These are phyloP conservation scores for Urtica urens DNA, from an alignment of 306 rosid genomes.

Conservation along the genomic window DNA sequence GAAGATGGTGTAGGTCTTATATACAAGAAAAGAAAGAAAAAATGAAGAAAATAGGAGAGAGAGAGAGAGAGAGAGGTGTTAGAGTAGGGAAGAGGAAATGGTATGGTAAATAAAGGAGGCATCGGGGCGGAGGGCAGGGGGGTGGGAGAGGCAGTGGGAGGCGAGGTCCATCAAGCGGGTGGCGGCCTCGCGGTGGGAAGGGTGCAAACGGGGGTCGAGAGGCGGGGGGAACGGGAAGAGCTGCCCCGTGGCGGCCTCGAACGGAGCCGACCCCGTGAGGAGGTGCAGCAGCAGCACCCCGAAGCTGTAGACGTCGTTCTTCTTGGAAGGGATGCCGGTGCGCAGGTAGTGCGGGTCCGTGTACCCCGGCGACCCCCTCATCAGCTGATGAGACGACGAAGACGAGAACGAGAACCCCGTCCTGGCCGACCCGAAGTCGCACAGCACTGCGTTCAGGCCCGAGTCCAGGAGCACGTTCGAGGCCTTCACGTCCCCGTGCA, in stretches of 20 bases:
- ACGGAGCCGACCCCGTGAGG: conserved; percentile 31
- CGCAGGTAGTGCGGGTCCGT: conserved; percentile 40
- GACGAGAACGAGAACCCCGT: conserved; percentile 39
- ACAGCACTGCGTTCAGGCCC: conserved; percentile 27
- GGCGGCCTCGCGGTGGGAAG: background rate
- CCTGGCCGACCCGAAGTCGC: conserved; percentile 43
- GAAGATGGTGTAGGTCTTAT: too few species aligned
- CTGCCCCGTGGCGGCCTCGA: conserved; percentile 22
- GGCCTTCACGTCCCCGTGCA: conserved; percentile 40
- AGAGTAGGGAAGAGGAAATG: background rate
- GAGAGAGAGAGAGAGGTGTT: background rate
- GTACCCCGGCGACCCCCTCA: conserved; percentile 51
- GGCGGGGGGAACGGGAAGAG: conserved; percentile 13
- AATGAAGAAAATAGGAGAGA: too few species aligned
- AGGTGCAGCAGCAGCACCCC: conserved; percentile 34
- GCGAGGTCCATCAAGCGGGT: conserved; percentile 25
- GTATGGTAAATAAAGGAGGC: conserved; percentile 17
- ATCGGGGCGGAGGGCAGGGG: conserved; percentile 32
- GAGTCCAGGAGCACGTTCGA: conserved; percentile 35
- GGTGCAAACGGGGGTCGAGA: background rate
- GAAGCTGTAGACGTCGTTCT: conserved; percentile 40
- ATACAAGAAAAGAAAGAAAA: too few species aligned
- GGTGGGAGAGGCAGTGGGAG: conserved; percentile 22
- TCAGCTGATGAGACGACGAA: background rate
- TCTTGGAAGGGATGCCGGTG: conserved; percentile 46